Base-by-base conservation (phyloP, 371 early-diverging fungal genomes). In the Mucor lusitanicus region DNA sequence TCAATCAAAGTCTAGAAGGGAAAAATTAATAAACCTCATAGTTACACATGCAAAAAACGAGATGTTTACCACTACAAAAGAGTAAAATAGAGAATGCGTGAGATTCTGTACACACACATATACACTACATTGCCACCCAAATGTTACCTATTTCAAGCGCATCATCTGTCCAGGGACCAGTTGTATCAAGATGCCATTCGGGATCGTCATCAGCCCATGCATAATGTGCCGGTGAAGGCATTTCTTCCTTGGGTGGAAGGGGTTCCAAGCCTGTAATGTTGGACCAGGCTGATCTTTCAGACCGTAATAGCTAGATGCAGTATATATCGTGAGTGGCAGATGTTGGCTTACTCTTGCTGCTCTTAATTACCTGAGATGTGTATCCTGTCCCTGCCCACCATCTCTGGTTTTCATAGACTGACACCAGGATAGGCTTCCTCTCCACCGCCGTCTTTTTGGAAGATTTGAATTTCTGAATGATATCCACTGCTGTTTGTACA, bases 161-260 rank as follows among this genome's bases (percentile, higher is more conserved):
- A 60, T 84, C 81, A 66, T 84, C 78, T 48, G 71, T 71, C 84
- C 84, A 84, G 2, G 84, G 80, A 1, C 81, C 81, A 17, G 78
- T 76, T 25, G 65, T 73, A 69, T 84, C 84, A 3, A 84, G 57
- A 44, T 71, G 61, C 84, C 84, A 84, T 35, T 70, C 67, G 58
- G 66, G 69, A 25, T 65, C 80, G 3, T 59, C 59, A 8, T 62
- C 63, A 42, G 48, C 65, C 84, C 84, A 84, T 8, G 57, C 64
- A 48, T 84, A 81, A 27, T 75, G 73, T 28, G 65, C 66, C 2
- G 84, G 84, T 12, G 80, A 62, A 12, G 76, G 68, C 56, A 76
- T 68, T 3, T 81, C 78, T 35, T 79, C 76, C 56, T 81, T 80
- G 13, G 74, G 53, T n/a, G 76, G 73, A 8, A 79, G 48, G 7